Evolutionary conservation across 2,329 filamentous ascomycete species (phyloP).

Genomic region (Nigrospora oryzae): DNA sequence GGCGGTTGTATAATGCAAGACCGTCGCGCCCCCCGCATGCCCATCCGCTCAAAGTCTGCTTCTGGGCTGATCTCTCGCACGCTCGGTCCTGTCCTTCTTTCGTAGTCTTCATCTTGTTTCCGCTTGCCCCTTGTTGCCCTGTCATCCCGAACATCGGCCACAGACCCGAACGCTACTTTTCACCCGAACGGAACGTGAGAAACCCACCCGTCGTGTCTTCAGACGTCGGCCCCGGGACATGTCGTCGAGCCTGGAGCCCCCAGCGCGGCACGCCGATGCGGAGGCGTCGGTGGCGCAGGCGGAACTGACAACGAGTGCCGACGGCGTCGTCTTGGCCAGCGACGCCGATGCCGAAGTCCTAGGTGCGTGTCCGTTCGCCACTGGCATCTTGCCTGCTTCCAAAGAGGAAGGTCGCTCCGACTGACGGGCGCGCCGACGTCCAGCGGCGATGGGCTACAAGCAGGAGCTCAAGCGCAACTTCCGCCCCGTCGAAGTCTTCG

Average conservation of each 20-base stretch:
- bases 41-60: too few relatives aligned
- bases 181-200: too few relatives aligned
- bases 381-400: not conserved
- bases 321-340: not conserved
- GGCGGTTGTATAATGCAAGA: too few relatives aligned
- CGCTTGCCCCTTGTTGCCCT: not conserved
- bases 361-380: not conserved
- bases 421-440: not conserved
- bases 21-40: too few relatives aligned
- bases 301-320: not conserved
- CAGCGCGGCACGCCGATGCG: not conserved
- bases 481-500: not conserved
- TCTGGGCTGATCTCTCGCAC: too few relatives aligned
- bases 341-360: not conserved
- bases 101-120: too few relatives aligned
- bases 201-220: too few relatives aligned
- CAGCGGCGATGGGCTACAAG: not conserved
- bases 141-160: not conserved
- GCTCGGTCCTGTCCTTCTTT: too few relatives aligned
- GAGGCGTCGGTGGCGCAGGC: not conserved
- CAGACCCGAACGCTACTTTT: not conserved
- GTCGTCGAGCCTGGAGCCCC: not conserved
- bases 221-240: not conserved
- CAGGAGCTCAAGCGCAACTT: constrained; percentile 1
- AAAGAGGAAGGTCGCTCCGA: not conserved